Percentiles rank a stretch among this genome's conserved stretches.
phyloP scores from a whole-genome alignment of 2,329 filamentous ascomycete species.

The Thyridium curvatum region DNA sequence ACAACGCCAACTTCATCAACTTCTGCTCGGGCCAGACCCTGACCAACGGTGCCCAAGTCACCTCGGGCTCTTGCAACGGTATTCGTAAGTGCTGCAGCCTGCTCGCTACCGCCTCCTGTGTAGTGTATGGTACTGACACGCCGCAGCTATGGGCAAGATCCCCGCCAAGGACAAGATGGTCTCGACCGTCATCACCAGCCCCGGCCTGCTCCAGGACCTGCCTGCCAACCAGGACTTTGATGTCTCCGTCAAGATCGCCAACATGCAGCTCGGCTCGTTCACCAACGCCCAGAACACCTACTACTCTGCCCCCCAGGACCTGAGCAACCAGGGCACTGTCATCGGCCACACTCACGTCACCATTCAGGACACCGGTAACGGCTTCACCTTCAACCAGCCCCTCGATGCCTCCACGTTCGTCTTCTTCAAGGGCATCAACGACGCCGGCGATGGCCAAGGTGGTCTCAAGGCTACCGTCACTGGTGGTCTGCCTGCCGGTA shows the following conservation, averaged over 20 bases:
- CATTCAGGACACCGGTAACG: slow-evolving; percentile 47
- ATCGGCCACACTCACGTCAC: slow-evolving; percentile 58
- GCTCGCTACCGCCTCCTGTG: neutral
- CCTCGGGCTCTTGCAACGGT: slow-evolving; percentile 57
- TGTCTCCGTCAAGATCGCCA: slow-evolving; percentile 44
- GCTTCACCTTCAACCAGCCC: slow-evolving; percentile 42
- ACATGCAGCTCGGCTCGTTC: slow-evolving; percentile 52
- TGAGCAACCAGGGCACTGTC: slow-evolving; percentile 41
- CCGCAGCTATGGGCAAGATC: slow-evolving; percentile 52
- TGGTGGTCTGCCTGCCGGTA: slow-evolving; percentile 53
- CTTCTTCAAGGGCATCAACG: slow-evolving; percentile 65
- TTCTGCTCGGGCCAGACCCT: slow-evolving; percentile 48
- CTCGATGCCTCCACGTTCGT: slow-evolving; percentile 47
- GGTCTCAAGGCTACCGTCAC: slow-evolving; percentile 45
- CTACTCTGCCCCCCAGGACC: slow-evolving; percentile 53
- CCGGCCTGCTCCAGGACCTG: slow-evolving; percentile 44
- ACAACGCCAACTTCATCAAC: slow-evolving; percentile 59
- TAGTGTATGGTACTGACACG: slow-evolving; percentile 9
- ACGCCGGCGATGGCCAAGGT: slow-evolving; percentile 49
- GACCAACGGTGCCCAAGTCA: slow-evolving; percentile 56
- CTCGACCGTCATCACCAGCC: slow-evolving; percentile 47
- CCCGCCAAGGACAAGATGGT: slow-evolving; percentile 50
- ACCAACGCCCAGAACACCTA: slow-evolving; percentile 55
- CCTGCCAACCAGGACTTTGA: slow-evolving; percentile 41
- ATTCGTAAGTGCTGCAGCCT: slow-evolving; percentile 38